Base-by-base conservation (phyloP, 441 rosid species). In the Croton laevigatus region DNA sequence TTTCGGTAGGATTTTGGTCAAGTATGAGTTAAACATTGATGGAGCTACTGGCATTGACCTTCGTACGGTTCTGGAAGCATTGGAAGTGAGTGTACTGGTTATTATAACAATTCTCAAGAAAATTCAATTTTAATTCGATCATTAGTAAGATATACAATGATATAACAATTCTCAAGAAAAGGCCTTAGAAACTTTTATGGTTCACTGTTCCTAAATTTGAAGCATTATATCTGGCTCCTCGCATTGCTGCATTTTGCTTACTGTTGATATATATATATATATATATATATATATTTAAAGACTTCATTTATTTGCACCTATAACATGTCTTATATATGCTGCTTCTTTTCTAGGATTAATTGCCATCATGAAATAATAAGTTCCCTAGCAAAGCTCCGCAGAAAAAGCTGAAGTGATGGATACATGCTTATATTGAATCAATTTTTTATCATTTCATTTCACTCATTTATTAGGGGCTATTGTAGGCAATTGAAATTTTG, bases 401-500 rank as follows among this genome's bases (percentile, higher is more conserved):
- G 16, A 55, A 55, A 22, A 55, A 55, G 55, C 40, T 27, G 37
- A 66, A 37, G 52, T 38, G 19, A 32, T 22, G 49, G 38, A 22
- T 69, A 37, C 12, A 14, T 55, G 4, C 34, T 20, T 45, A 48
- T 45, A 36, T 36, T 48, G 14, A 48, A 48, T 62, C 51, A 11
- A 11, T 44, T 40, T 27, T 20, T 5, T 65, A n/a, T 49, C 19
- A 40, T 59, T 44, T 10, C n/a, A n/a, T 13, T 61, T 46, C 22
- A 38, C 66, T 76, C 76, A 46, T 65, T 72, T 57, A 71, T 71
- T 72, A 73, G 68, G 19, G 19, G 19, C 16, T 70, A 73, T 59
- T 81, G 65, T 84, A 93, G 99, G 96, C 84, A 82, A 75, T 87
- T 80, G 96, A 88, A 68, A 84, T 91, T 65, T 83, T 88, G 81